Base-by-base conservation (phyloP, 192 early-diverging fungal species). In the Allomyces arbusculus region DNA sequence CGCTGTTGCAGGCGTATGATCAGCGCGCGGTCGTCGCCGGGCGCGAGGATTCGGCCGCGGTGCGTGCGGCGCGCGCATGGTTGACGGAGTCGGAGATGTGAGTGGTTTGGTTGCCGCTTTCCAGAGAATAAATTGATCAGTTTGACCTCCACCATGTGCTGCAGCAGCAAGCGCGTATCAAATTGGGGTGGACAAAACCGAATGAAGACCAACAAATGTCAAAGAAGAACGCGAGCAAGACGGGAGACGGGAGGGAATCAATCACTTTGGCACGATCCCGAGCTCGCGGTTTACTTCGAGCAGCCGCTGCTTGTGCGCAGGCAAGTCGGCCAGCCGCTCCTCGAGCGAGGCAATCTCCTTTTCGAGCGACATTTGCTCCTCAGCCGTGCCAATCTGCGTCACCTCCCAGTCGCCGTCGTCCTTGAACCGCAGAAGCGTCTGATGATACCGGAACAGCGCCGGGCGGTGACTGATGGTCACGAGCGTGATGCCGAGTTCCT, bases 391-490 rank as follows among this genome's bases (percentile, higher is more conserved):
- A n/a, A n/a, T 58, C 50, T 58, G 50, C 3, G 50, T 58, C 50
- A 58, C 50, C 50, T 58, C 50, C 16, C 76, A 72, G 61, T 68
- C 61, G 45, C 76, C 76, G 14, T 73, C 55, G 12, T 69, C 71
- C 66, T 76, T 68, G 19, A 86, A 64, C 11, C 66, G 50, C 44
- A 87, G 69, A 4, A 64, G 64, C 6, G 62, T 64, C 0, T 65
- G 65, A 69, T 88, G 87, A 67, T 78, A 82, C 20, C 69, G 73
- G 23, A 71, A 67, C 58, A 87, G 66, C 16, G 69, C 68, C 10
- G 76, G 69, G 55, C 90, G 81, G 67, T 99, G 95, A 6, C 87
- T 88, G 24, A 99, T 87, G 14, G 92, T 91, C n/a, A 97, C 83
- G 9, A 91, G 72, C 1, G 94, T 92, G 66, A 94, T 89, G 1